Conservation (phyloP, 495 filamentous ascomycete genomes). For the Viridothelium virens region DNA sequence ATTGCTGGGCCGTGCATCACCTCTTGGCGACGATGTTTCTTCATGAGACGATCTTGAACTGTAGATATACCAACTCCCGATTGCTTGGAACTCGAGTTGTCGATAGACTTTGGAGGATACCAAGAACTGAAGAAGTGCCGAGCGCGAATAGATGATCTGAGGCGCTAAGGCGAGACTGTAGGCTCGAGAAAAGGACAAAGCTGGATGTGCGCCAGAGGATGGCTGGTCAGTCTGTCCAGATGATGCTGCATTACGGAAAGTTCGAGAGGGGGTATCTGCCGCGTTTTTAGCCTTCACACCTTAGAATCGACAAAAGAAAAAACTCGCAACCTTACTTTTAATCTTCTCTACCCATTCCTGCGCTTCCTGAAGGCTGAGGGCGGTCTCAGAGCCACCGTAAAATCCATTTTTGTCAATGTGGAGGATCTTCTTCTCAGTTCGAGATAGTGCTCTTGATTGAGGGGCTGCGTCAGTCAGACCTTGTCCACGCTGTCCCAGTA, state of each 20-base stretch:
- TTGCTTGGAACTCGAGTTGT: constrained; percentile 86
- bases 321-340: not conserved
- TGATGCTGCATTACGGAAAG: constrained; percentile 36
- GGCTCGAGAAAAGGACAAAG: constrained; percentile 56
- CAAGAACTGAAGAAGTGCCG: constrained; percentile 63
- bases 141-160: constrained; percentile 77
- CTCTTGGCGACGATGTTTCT: not conserved
- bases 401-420: constrained; percentile 82
- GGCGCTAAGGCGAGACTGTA: constrained; percentile 83
- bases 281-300: constrained; percentile 1
- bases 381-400: constrained; percentile 82
- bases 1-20: constrained; percentile 6
- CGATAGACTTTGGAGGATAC: constrained; percentile 81
- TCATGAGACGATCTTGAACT: not conserved
- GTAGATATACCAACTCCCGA: constrained; percentile 89
- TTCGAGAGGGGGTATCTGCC: not conserved
- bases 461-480: constrained; percentile 58
- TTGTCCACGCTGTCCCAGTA: constrained; percentile 22
- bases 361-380: constrained; percentile 77
- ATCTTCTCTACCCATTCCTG: constrained; percentile 59
- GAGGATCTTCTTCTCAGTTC: constrained; percentile 83
- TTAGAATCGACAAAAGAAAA: constrained; percentile 30
- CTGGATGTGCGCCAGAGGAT: constrained; percentile 27
- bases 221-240: constrained; percentile 16
- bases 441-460: constrained; percentile 73